Percentiles rank a stretch among this genome's conserved stretches.
Conservation (phyloP, 495 filamentous ascomycete genomes). For the Astrothelium macrocarpum region DNA sequence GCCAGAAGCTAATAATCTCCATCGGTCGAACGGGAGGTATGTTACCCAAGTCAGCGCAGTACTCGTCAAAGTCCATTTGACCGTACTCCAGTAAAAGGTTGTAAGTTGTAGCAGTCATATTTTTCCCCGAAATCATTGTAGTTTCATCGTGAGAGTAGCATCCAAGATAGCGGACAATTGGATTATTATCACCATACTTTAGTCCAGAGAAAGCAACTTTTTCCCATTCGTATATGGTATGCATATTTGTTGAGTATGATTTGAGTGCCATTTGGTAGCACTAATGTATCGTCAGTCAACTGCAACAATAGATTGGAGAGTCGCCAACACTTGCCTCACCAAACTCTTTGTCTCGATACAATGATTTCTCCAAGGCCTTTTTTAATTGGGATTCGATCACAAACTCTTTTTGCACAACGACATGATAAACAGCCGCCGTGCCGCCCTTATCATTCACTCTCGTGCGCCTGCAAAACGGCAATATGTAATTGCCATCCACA, state of each 20-base stretch:
- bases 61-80: not conserved
- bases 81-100: not conserved
- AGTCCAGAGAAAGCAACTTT: not conserved
- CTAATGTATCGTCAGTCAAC: not conserved
- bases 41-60: not conserved
- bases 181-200: not conserved
- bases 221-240: not conserved
- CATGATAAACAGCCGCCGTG: not conserved
- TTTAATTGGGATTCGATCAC: not conserved
- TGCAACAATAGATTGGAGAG: not conserved
- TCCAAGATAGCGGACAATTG: not conserved
- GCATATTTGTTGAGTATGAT: not conserved
- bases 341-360: not conserved
- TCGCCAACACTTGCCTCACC: not conserved
- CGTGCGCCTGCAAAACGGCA: not conserved
- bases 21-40: not conserved
- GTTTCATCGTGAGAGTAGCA: not conserved
- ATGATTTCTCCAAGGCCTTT: not conserved
- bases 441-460: not conserved
- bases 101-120: not conserved
- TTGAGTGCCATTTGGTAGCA: not conserved
- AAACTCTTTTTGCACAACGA: not conserved
- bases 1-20: constrained; percentile 22
- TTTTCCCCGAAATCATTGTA: not conserved
- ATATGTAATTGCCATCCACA: not conserved